A percentile compares a stretch with the other conserved stretches of the same genome.
These are phyloP conservation scores for Lotus japonicus DNA, from an alignment of 306 rosid species.

Conservation along the genomic window DNA sequence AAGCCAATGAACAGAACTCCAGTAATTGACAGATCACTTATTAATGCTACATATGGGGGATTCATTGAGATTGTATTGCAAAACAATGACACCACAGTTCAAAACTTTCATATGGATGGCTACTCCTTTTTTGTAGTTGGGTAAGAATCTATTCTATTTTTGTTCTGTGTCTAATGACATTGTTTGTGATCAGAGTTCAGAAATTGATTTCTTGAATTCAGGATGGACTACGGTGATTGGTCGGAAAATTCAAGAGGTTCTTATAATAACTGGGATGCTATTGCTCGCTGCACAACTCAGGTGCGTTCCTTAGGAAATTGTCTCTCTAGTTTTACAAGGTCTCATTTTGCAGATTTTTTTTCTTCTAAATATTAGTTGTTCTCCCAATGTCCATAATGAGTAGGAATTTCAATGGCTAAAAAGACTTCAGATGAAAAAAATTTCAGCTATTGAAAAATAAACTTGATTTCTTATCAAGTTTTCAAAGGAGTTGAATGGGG, in stretches of 20 bases:
- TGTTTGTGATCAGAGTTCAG: neutral
- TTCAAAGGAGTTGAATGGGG: too few relatives aligned
- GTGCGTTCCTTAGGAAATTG: conserved; percentile 27
- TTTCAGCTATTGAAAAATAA: too few relatives aligned
- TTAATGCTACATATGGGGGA: conserved; percentile 77
- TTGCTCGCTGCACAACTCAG: conserved; percentile 75
- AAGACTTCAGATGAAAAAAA: too few relatives aligned
- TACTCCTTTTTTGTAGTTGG: conserved; percentile 77
- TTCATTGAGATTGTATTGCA: conserved; percentile 77
- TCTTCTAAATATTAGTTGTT: neutral
- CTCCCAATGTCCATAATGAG: neutral
- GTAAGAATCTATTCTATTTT: conserved; percentile 32
- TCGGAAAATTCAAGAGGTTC: conserved; percentile 49
- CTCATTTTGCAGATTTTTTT: neutral
- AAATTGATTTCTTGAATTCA: conserved; percentile 30
- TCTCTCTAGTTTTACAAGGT: neutral
- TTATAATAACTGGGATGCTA: conserved; percentile 85
- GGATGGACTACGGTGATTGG: conserved; percentile 80
- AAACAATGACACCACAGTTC: conserved; percentile 69
- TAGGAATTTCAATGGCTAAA: neutral
- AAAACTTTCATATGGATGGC: conserved; percentile 73
- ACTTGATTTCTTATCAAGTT: too few relatives aligned
- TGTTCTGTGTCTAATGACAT: neutral
- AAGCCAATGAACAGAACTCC: conserved; percentile 54
- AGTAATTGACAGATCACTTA: conserved; percentile 53